Base-by-base conservation (phyloP, 805 yeast genomes). In the Helenozyma rhizophorensis region DNA sequence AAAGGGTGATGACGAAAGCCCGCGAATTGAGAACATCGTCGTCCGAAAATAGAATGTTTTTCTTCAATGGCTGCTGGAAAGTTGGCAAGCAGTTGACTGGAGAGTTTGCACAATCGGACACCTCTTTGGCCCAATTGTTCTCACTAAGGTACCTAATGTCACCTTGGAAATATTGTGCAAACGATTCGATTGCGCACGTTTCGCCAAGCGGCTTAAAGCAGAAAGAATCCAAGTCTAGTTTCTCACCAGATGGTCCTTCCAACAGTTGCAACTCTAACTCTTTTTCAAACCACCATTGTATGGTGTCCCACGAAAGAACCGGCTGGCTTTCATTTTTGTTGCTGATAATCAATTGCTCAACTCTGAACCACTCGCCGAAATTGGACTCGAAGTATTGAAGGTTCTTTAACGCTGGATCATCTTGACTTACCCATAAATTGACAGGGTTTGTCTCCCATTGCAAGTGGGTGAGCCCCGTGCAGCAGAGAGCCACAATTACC, bases 1-100 rank as follows among this genome's bases (percentile, higher is more conserved):
- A 66, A 25, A 87, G 60, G 0, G 97, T 87, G 0, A 84, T 72
- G 2, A 85, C 83, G 29, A 90, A 71, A 0, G 97, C 95, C 23
- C 69, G 63, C 0, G 96, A 69, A 0, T 74, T 56, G 15, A 83
- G 54, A 1, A 80, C 72, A 45, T 75, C 68, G 4, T 62, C 68
- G 18, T 61, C 65, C 4, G 60, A 53, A 56, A 90, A 85, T 4
- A 90, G 54, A 13, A 87, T 45, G 33, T 80, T 76, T 17, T 78
- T 74, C 45, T 79, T 82, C 41, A 90, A 64, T 0, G 97, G 97
- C 54, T 88, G 97, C 50, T 86, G 95, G 58, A 89, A 90, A 0
- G 80, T 60, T 0, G 98, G 97, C 24, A 90, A 62, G 53, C 98
- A 90, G 42, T 76, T 80, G 2, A 90, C 97, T 0, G 97, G 97